Evolutionary conservation across 2,329 filamentous ascomycete species (phyloP), one percentile per base, ranked within the genome.

Genomic region (Scopulariopsis brevicaulis): DNA sequence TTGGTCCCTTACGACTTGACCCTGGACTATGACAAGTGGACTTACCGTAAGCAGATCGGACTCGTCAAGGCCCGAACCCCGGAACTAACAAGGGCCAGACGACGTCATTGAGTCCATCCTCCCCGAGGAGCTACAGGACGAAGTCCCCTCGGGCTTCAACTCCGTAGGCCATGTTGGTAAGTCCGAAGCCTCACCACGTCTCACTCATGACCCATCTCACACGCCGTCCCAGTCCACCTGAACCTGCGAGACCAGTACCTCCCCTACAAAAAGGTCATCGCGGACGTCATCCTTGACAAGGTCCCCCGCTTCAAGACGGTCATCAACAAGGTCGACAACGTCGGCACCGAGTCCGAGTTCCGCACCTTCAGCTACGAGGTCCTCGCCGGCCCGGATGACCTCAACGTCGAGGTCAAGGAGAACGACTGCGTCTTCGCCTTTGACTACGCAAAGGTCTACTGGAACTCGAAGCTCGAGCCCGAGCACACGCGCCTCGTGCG

Each of bases 401-500:
- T 96, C 70, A 84, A 92, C 57, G 94, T 99, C 58, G 83, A 89
- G 62, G 81, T 94, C 56, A 83, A 82, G 62, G 91, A 96, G 73
- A 87, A 89, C 65, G 82, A 84, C 60, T 97, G 94, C 74, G 76
- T 79, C n/a, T 99, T 96, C 74, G 79, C 79, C 58, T 97, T 99
- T 71, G 89, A 99, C 75, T 99, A 96, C 71, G 83, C 88, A 61
- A 95, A 95, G 65, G 94, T 99, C 4, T 99, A 99, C 77, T 99
- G 93, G 93, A 99, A 99, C 73, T 91, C 85, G 66, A 85, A 93
- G 64, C 82, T 99, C 15, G 87, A 95, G 66, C 89, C 85, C 0
- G 94, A 99, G 72, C 94, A 99, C 72, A 84, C 86, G 62, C 81
- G 94, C 3, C 76, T 97, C 18, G 83, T 93, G 60, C 75, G 80